Evolutionary conservation across 1,284 basidiomycete genomes (phyloP).

Genomic region (Rhodotorula glutinis): DNA sequence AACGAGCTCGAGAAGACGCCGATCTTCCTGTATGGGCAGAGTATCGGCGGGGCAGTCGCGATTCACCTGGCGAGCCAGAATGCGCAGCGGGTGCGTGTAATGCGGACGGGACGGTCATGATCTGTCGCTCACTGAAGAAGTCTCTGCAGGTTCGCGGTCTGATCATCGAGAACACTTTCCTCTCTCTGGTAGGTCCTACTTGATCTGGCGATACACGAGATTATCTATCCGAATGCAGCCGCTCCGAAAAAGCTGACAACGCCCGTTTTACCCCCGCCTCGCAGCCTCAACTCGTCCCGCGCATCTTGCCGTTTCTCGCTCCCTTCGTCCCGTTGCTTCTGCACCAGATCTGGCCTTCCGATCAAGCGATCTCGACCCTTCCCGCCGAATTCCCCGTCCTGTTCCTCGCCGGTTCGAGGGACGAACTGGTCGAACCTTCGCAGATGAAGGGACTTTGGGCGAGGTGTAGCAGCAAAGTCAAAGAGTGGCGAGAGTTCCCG

Average conservation of each 20-base stretch:
- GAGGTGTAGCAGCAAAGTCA: conserved; percentile 53
- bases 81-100: conserved; percentile 53
- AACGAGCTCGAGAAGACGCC: conserved; percentile 64
- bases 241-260: too few relatives aligned
- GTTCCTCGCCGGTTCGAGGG: conserved; percentile 71
- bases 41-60: conserved; percentile 91
- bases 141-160: conserved; percentile 60
- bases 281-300: conserved; percentile 68
- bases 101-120: not conserved
- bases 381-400: conserved; percentile 67
- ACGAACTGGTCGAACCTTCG: conserved; percentile 77
- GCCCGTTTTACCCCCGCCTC: too few relatives aligned
- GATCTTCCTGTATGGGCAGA: conserved; percentile 73
- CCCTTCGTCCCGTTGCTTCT: conserved; percentile 73
- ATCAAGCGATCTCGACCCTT: conserved; percentile 16
- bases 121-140: too few relatives aligned
- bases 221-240: not conserved
- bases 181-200: conserved; percentile 57
- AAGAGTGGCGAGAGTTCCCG: conserved; percentile 47
- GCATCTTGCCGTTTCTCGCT: conserved; percentile 71
- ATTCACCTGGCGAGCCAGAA: conserved; percentile 83
- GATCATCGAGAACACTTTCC: conserved; percentile 92
- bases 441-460: conserved; percentile 80
- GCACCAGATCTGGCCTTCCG: conserved; percentile 72
- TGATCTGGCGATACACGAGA: not conserved